Percentiles rank a stretch among this genome's conserved stretches.
phyloP scores from a whole-genome alignment of 805 yeast species.

The Monosporozyma unispora region DNA sequence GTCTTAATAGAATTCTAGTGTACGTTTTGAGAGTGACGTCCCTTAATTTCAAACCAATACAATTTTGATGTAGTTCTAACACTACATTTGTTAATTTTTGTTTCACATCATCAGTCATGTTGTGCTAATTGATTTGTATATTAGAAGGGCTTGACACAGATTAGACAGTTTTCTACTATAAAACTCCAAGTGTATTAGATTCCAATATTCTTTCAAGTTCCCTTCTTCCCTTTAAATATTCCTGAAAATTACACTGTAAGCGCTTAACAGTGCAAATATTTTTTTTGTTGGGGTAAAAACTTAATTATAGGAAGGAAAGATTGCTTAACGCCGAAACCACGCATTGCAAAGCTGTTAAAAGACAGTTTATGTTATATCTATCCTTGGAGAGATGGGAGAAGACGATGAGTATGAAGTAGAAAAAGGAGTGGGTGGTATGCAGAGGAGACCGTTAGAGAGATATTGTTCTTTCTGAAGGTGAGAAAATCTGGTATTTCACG shows the following conservation, averaged over 20 bases:
- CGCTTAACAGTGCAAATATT: background rate
- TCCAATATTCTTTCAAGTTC: background rate
- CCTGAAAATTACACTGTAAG: background rate
- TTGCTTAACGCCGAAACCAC: background rate
- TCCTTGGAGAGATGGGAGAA: too few species aligned
- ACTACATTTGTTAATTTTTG: slow-evolving; percentile 7
- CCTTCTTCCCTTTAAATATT: background rate
- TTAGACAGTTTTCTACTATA: too few species aligned
- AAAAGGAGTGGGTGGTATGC: too few species aligned
- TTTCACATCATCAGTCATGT: slow-evolving; percentile 5
- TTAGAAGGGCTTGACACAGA: too few species aligned
- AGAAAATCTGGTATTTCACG: too few species aligned
- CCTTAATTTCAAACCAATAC: slow-evolving; percentile 18
- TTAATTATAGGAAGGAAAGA: background rate
- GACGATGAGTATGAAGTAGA: too few species aligned
- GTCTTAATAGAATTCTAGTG: slow-evolving; percentile 12
- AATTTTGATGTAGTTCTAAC: slow-evolving; percentile 10
- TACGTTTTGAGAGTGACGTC: slow-evolving; percentile 14
- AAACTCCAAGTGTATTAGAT: background rate
- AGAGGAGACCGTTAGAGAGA: too few species aligned
- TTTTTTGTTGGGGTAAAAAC: background rate
- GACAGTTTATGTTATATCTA: too few species aligned
- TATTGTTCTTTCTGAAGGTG: too few species aligned
- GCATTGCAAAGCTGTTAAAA: background rate
- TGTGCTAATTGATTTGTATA: background rate